These are phyloP conservation scores for Fusarium odoratissimum DNA, from an alignment of 2,329 filamentous ascomycete species.

Conservation along the genomic window DNA sequence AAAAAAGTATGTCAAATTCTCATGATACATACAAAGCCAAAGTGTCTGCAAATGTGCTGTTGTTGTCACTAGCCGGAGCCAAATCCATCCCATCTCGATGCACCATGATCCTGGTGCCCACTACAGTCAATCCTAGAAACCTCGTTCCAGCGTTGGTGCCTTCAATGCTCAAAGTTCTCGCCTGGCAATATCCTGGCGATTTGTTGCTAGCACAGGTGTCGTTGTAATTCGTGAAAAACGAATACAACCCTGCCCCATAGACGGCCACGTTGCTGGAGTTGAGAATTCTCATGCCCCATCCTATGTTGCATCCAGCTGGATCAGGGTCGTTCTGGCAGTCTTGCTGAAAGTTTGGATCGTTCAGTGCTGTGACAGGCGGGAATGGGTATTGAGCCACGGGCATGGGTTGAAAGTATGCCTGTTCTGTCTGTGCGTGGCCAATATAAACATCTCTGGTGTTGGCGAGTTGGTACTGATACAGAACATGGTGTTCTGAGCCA, in stretches of 20 bases:
- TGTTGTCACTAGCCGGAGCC: constrained; percentile 40
- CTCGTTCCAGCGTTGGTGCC: constrained; percentile 32
- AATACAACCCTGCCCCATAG: constrained; percentile 75
- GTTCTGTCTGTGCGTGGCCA: constrained; percentile 75
- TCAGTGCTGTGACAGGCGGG: constrained; percentile 52
- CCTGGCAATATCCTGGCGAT: constrained; percentile 59
- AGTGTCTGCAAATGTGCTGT: constrained; percentile 48
- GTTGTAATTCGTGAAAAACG: constrained; percentile 74
- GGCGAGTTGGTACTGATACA: constrained; percentile 77
- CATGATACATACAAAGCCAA: constrained; percentile 44
- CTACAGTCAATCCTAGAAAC: constrained; percentile 46
- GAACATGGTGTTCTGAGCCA: constrained; percentile 71
- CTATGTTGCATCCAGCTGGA: constrained; percentile 61
- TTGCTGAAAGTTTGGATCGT: constrained; percentile 41
- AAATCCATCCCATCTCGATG: constrained; percentile 38
- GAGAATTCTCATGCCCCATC: constrained; percentile 74
- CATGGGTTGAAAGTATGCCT: constrained; percentile 77
- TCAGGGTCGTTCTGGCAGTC: constrained; percentile 57
- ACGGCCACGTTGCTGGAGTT: constrained; percentile 65
- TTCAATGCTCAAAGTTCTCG: constrained; percentile 53
- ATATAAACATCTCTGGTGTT: constrained; percentile 71
- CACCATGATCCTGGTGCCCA: constrained; percentile 46
- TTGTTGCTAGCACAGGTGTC: constrained; percentile 58
- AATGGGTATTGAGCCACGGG: constrained; percentile 71
- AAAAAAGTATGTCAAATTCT: constrained; percentile 17